Evolutionary conservation across 345 rosid species (phyloP).

Genomic region (Geranium rotundifolium): DNA sequence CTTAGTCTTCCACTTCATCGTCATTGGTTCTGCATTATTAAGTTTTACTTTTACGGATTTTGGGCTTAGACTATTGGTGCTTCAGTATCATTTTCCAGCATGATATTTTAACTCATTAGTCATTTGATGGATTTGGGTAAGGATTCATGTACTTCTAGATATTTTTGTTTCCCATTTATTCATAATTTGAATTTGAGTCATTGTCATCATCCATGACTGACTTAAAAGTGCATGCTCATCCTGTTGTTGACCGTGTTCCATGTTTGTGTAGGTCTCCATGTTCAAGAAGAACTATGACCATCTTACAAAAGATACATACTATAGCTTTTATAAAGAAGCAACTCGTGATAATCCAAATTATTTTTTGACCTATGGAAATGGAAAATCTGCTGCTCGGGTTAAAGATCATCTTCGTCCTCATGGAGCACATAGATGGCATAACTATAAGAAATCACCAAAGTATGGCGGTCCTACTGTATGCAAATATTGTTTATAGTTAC

Average conservation of each 20-base stretch:
- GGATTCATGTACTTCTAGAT: too few relatives aligned
- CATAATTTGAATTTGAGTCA: too few relatives aligned
- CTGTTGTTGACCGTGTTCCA: background rate
- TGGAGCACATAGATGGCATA: conserved; percentile 99
- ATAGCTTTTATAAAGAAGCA: conserved; percentile 72
- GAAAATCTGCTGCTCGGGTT: conserved; percentile 90
- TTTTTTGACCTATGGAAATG: conserved; percentile 90
- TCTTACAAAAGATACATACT: conserved; percentile 76
- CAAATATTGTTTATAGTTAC: background rate
- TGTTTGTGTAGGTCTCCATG: conserved; percentile 62
- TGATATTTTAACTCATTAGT: too few relatives aligned
- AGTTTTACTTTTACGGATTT: too few relatives aligned
- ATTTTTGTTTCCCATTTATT: too few relatives aligned
- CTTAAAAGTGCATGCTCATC: background rate
- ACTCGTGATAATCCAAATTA: conserved; percentile 87
- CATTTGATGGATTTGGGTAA: too few relatives aligned
- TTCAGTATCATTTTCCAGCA: too few relatives aligned
- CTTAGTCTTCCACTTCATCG: too few relatives aligned
- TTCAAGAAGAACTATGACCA: conserved; percentile 92
- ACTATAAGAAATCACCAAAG: conserved; percentile 70
- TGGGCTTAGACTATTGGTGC: too few relatives aligned
- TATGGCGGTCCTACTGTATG: conserved; percentile 16
- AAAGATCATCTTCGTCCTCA: conserved; percentile 89
- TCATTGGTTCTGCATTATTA: too few relatives aligned
- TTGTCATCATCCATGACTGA: too few relatives aligned